phyloP scores from a whole-genome alignment of 2,329 filamentous ascomycete species.

The Aspergillus clavatus region DNA sequence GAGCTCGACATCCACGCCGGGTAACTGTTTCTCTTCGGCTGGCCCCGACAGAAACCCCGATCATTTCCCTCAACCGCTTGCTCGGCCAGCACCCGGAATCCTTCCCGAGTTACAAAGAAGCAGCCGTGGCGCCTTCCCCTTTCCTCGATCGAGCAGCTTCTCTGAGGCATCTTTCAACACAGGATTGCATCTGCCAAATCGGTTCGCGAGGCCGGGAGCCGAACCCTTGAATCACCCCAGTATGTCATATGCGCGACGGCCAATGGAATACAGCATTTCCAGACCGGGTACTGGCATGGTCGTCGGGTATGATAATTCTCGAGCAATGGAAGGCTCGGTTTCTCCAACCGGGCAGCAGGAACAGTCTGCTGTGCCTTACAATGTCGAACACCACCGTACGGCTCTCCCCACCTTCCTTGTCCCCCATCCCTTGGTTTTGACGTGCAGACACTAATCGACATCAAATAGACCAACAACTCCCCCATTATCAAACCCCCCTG shows the following conservation, averaged over 20 bases:
- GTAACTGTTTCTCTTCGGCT: slow-evolving; percentile 32
- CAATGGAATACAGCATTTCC: slow-evolving; percentile 27
- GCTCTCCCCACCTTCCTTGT: neutral
- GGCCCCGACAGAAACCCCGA: slow-evolving; percentile 22
- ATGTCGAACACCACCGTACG: slow-evolving; percentile 27
- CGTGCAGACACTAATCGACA: neutral
- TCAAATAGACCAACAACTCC: slow-evolving; percentile 26
- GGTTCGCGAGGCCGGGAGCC: slow-evolving; percentile 23
- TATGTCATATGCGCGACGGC: slow-evolving; percentile 25
- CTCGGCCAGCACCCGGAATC: slow-evolving; percentile 21
- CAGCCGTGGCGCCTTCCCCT: slow-evolving; percentile 24
- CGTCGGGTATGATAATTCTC: slow-evolving; percentile 26
- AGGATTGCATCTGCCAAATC: slow-evolving; percentile 26
- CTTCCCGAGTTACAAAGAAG: slow-evolving; percentile 28
- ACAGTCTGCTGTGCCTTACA: slow-evolving; percentile 23
- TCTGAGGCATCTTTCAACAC: slow-evolving; percentile 30
- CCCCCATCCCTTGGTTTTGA: neutral
- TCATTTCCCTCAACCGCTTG: slow-evolving; percentile 23
- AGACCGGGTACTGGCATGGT: slow-evolving; percentile 24
- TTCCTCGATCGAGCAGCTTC: slow-evolving; percentile 33
- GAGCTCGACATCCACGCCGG: slow-evolving; percentile 32
- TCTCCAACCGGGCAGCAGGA: slow-evolving; percentile 30
- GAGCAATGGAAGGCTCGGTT: slow-evolving; percentile 29
- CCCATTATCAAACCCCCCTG: slow-evolving; percentile 24
- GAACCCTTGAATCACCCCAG: slow-evolving; percentile 20